These are phyloP conservation scores for Nectriaceae sp. DNA, from an alignment of 2,329 filamentous ascomycete genomes.

Conservation along the genomic window DNA sequence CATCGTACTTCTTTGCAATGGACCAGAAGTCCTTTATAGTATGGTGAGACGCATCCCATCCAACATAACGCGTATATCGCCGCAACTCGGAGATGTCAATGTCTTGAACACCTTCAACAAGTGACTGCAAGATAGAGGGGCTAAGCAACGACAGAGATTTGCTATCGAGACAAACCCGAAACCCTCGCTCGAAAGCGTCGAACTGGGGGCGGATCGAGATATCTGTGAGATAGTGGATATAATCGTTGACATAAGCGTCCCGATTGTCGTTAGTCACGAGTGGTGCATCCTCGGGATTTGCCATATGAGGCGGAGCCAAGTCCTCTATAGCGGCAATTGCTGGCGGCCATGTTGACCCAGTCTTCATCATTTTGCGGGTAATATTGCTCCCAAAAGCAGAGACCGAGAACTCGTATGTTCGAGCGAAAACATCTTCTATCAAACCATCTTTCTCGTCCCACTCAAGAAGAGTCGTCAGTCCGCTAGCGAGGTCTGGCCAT, in stretches of 20 bases:
- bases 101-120: slow-evolving; percentile 81
- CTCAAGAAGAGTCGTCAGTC: slow-evolving; percentile 70
- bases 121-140: slow-evolving; percentile 68
- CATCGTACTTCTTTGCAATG: slow-evolving; percentile 68
- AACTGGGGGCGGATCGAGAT: slow-evolving; percentile 77
- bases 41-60: slow-evolving; percentile 70
- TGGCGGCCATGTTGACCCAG: slow-evolving; percentile 54
- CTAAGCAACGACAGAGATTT: slow-evolving; percentile 74
- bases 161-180: slow-evolving; percentile 71
- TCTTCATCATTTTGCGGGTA: slow-evolving; percentile 55
- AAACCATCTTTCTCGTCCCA: slow-evolving; percentile 76
- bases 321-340: slow-evolving; percentile 37
- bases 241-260: slow-evolving; percentile 77
- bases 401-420: slow-evolving; percentile 84
- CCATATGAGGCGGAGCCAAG: slow-evolving; percentile 17
- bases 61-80: slow-evolving; percentile 74
- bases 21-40: slow-evolving; percentile 83
- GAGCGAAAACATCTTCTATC: slow-evolving; percentile 78
- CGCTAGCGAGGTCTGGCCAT: slow-evolving; percentile 80
- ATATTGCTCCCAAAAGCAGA: slow-evolving; percentile 58
- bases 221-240: slow-evolving; percentile 80
- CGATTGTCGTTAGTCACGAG: slow-evolving; percentile 83
- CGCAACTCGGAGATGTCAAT: slow-evolving; percentile 78
- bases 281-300: slow-evolving; percentile 56
- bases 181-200: slow-evolving; percentile 78